Conservation (phyloP, 2,329 filamentous ascomycete species). For the Neodidymelliopsis sp. region DNA sequence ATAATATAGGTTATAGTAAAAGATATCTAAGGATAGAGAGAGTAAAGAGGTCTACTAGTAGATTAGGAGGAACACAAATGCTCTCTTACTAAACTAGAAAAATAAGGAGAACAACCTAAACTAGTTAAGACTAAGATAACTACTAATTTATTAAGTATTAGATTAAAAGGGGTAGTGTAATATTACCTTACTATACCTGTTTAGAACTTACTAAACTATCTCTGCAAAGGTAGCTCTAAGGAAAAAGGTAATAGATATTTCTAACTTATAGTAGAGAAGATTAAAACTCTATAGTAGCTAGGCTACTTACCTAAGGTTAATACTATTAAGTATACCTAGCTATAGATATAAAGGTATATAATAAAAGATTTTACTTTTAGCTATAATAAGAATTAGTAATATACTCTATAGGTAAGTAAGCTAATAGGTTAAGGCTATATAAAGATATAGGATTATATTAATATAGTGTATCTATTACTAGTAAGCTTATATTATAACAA, state of each 20-base stretch:
- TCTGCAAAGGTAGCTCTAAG: neutral
- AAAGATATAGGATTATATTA: too few species aligned
- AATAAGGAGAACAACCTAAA: neutral
- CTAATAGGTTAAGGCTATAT: too few species aligned
- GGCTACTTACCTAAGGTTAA: too few species aligned
- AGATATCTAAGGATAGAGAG: neutral
- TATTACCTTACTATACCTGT: neutral
- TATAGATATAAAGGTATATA: too few species aligned
- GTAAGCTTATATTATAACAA: too few species aligned
- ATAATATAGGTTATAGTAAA: neutral
- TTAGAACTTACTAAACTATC: neutral
- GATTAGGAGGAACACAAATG: neutral
- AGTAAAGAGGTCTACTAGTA: conserved; percentile 1
- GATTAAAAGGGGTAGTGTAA: neutral
- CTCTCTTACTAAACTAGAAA: neutral
- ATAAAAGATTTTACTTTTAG: too few species aligned
- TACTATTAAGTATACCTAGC: too few species aligned
- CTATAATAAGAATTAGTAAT: too few species aligned
- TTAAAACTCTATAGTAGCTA: too few species aligned
- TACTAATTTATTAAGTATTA: neutral
- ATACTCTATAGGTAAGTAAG: too few species aligned
- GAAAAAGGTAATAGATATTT: neutral
- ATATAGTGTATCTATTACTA: too few species aligned
- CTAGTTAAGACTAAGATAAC: neutral
- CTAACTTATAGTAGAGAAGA: neutral